Conservation (phyloP, 306 rosid genomes). For the Psophocarpus tetragonolobus region DNA sequence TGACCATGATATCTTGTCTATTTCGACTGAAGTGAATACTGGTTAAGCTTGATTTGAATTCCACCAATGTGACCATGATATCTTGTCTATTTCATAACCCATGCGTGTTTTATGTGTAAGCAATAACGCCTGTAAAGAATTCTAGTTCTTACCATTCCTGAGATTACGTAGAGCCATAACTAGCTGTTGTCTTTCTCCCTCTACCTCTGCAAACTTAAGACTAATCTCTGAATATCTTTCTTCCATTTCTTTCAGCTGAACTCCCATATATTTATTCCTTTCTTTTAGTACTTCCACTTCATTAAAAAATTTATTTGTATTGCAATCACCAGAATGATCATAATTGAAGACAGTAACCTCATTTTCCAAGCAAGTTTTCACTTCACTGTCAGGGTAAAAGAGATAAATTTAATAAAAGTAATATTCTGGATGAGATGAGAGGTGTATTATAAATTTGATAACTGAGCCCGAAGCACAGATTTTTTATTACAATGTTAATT, state of each 20-base stretch:
- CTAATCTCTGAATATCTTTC: constrained; percentile 98
- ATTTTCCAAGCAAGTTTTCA: constrained; percentile 28
- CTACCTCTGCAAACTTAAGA: constrained; percentile 95
- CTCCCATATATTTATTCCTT: constrained; percentile 72
- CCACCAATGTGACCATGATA: constrained; percentile 27
- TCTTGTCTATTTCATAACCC: constrained; percentile 34
- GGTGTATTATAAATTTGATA: background rate
- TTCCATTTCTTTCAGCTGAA: constrained; percentile 88
- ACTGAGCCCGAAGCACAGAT: background rate
- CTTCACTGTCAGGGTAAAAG: constrained; percentile 44
- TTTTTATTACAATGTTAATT: background rate
- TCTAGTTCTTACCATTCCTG: constrained; percentile 70
- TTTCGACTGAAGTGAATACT: constrained; percentile 17
- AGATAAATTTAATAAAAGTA: background rate
- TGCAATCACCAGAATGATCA: constrained; percentile 23
- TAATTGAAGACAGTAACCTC: background rate
- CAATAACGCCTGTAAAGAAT: constrained; percentile 30
- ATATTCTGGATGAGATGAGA: background rate
- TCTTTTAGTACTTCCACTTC: constrained; percentile 74
- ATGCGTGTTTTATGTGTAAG: constrained; percentile 25
- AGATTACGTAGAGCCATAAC: constrained; percentile 94
- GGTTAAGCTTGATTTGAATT: constrained; percentile 37
- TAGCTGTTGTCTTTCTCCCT: constrained; percentile 97
- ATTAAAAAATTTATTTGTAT: constrained; percentile 43
- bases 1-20: too few species aligned